Base-by-base conservation (phyloP, 352 stramenopile genomes). In the Phytopythium kandeliae region DNA sequence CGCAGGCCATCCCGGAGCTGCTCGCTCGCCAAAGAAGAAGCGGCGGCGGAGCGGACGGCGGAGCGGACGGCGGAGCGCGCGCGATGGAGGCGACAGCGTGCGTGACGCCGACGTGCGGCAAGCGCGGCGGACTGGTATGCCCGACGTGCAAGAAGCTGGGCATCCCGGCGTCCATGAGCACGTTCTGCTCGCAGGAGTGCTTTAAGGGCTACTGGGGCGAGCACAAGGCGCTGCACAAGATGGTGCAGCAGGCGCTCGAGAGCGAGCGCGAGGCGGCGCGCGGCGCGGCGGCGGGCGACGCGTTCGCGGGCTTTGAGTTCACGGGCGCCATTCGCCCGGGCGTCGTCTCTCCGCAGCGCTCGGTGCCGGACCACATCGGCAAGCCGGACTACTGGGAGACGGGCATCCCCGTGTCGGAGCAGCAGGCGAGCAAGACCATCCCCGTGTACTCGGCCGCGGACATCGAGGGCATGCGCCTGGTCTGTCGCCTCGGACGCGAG, bases 201-300 rank as follows among this genome's bases (percentile, higher is more conserved):
- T 99, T 99, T 71, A 98, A 98, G 69, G 62, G 61, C 30, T 96
- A 98, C 71, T 99, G 97, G 82, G 63, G 67, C 17, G 69, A 79
- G 40, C 96, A 99, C 80, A 99, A 99, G 69, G 71, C 82, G 62
- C 76, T 98, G 42, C 97, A 99, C 82, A 95, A 93, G 54, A 84
- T 98, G 55, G 95, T 96, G 47, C 95, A 96, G 54, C 68, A 96
- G 58, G 88, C 90, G 45, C 65, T 85, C 47, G 57, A 55, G 11
- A 63, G 60, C 22, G 70, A 78, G 43, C 57, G 72, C 54, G 67
- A 74, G 43, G 54, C 71, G 53, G 37, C 36, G 36, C 41, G 42
- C 28, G 55, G 43, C 50, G 58, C 57, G 34, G 15, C 37, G 22
- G 47, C 44, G 25, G n/a, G n/a, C n/a, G 34, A 63, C 48, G 51